Percentiles rank a stretch among this genome's conserved stretches.
These are phyloP conservation scores for Scheffersomyces illinoinensis DNA, from an alignment of 1,139 yeast species.

Conservation along the genomic window DNA sequence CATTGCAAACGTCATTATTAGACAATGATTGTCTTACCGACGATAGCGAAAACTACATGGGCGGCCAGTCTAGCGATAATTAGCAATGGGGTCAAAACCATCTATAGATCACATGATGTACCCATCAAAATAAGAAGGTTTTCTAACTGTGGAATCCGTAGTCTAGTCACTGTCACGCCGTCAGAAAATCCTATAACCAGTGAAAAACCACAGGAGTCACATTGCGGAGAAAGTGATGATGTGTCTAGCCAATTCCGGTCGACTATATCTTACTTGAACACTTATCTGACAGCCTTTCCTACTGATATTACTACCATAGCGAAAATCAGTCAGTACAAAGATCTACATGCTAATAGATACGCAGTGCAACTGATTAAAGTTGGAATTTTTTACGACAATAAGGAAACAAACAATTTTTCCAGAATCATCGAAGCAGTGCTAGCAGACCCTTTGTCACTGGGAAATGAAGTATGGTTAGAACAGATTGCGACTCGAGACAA, in stretches of 20 bases:
- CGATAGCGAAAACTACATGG: not conserved
- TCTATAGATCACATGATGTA: not conserved
- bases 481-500: conserved; percentile 23
- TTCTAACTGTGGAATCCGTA: not conserved
- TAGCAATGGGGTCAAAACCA: not conserved
- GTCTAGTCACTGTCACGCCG: not conserved
- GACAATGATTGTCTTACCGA: not conserved
- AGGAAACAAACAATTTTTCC: conserved; percentile 18
- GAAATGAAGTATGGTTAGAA: conserved; percentile 33
- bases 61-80: not conserved
- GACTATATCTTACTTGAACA: conserved; percentile 7
- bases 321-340: conserved; percentile 16
- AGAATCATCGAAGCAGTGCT: conserved; percentile 36
- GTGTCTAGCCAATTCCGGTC: not conserved
- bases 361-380: conserved; percentile 19
- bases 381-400: conserved; percentile 31
- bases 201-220: not conserved
- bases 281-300: conserved; percentile 26
- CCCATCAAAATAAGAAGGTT: not conserved
- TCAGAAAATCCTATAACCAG: not conserved
- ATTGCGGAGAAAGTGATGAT: not conserved
- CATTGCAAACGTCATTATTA: not conserved
- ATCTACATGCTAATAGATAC: conserved; percentile 5
- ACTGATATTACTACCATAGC: conserved; percentile 21
- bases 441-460: conserved; percentile 45